phyloP scores from a whole-genome alignment of 495 filamentous ascomycete genomes.

The Penicillium diatomitis region DNA sequence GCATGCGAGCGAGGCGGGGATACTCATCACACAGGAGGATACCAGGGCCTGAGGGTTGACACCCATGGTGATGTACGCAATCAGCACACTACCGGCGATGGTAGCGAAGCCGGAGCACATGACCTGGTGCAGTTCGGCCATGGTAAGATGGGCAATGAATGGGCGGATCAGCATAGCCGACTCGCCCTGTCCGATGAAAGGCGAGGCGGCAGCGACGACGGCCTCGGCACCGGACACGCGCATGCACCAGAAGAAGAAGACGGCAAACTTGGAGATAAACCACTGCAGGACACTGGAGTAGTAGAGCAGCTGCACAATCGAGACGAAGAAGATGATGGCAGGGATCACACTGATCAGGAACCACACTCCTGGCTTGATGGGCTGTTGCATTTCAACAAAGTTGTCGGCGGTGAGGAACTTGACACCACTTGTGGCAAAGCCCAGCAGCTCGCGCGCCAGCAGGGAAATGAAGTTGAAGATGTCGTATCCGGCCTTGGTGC shows the following conservation, averaged over 20 bases:
- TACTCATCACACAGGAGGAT: slow-evolving; percentile 83
- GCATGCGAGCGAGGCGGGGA: slow-evolving; percentile 76
- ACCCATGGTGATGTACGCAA: slow-evolving; percentile 72
- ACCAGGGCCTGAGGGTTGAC: slow-evolving; percentile 79
- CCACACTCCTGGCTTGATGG: slow-evolving; percentile 33
- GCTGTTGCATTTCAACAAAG: slow-evolving; percentile 15
- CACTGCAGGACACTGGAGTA: slow-evolving; percentile 74
- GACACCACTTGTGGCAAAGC: slow-evolving; percentile 60
- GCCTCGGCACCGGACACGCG: slow-evolving; percentile 88
- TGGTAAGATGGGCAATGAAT: slow-evolving; percentile 72
- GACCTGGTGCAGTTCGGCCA: slow-evolving; percentile 80
- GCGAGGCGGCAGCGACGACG: slow-evolving; percentile 85
- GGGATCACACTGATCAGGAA: slow-evolving; percentile 69
- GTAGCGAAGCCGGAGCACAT: slow-evolving; percentile 73
- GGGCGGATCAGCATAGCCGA: slow-evolving; percentile 85
- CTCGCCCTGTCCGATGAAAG: slow-evolving; percentile 91
- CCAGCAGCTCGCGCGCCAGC: slow-evolving; percentile 59
- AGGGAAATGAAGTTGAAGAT: slow-evolving; percentile 81
- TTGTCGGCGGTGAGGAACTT: slow-evolving; percentile 55
- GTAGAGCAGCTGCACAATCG: slow-evolving; percentile 74
- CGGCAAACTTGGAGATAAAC: slow-evolving; percentile 76
- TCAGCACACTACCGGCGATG: slow-evolving; percentile 64
- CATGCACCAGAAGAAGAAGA: slow-evolving; percentile 86
- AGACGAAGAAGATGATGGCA: slow-evolving; percentile 88
- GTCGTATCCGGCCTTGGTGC: slow-evolving; percentile 65